These are phyloP conservation scores for Fagus crenata DNA, from an alignment of 306 rosid genomes.

Conservation along the genomic window DNA sequence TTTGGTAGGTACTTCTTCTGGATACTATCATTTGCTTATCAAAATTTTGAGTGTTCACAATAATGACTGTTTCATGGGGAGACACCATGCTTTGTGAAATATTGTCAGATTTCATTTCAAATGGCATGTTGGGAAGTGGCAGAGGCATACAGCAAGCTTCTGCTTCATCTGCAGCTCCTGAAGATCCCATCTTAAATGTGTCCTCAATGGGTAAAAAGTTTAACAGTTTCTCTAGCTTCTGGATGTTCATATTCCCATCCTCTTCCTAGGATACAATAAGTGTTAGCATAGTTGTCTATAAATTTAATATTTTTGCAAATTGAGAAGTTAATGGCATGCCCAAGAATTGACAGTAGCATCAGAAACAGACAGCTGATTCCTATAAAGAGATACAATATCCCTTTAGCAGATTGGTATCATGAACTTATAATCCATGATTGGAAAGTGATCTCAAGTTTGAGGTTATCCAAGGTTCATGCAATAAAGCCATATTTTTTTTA, in stretches of 20 bases:
- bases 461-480: neutral
- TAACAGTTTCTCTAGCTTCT: conserved; percentile 42
- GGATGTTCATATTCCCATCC: conserved; percentile 37
- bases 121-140: conserved; percentile 30
- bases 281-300: conserved; percentile 23
- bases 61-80: conserved; percentile 53
- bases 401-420: conserved; percentile 27
- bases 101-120: conserved; percentile 38
- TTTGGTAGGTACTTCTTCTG: conserved; percentile 88
- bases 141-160: conserved; percentile 38
- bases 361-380: conserved; percentile 21
- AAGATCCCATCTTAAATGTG: conserved; percentile 31
- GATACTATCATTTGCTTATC: conserved; percentile 86
- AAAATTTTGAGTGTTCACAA: conserved; percentile 69
- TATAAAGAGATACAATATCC: conserved; percentile 5
- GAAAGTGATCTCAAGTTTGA: conserved; percentile 14
- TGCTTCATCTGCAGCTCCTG: conserved; percentile 41
- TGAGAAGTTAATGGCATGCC: conserved; percentile 19
- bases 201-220: conserved; percentile 46
- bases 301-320: conserved; percentile 5
- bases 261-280: conserved; percentile 46
- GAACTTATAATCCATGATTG: neutral
- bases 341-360: conserved; percentile 24
- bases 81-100: conserved; percentile 38
- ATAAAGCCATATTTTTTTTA: conserved; percentile 7